Evolutionary conservation across 257 asterid genomes (phyloP).

Genomic region (Solanum medicagineum): DNA sequence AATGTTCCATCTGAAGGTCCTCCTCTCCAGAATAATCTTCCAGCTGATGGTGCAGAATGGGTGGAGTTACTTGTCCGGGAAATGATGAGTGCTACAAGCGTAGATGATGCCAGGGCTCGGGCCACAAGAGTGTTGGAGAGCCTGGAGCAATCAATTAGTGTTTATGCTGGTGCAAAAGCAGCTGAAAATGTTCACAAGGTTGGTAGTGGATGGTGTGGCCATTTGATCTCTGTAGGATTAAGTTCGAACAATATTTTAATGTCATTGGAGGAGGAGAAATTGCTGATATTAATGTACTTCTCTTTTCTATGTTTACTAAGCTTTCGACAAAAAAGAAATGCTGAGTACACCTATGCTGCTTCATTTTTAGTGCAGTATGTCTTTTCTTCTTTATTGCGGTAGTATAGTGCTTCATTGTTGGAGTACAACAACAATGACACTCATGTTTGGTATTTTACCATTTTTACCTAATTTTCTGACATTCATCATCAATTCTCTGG

Average conservation of each 20-base stretch:
- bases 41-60: conserved; percentile 69
- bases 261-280: background rate
- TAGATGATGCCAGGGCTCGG: conserved; percentile 69
- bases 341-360: background rate
- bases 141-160: conserved; percentile 55
- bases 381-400: background rate
- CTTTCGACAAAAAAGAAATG: background rate
- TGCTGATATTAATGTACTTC: background rate
- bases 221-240: background rate
- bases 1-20: conserved; percentile 20
- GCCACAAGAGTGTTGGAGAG: conserved; percentile 51
- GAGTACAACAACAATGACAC: background rate
- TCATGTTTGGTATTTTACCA: background rate
- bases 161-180: conserved; percentile 27
- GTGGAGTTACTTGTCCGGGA: conserved; percentile 62
- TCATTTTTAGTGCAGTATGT: background rate
- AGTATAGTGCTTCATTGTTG: background rate
- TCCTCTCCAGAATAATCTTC: conserved; percentile 25
- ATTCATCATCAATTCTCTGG: background rate
- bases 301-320: background rate
- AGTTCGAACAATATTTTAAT: background rate
- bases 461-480: background rate
- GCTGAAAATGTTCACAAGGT: conserved; percentile 55
- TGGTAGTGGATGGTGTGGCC: background rate
- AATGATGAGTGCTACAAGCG: conserved; percentile 57